Percentiles rank a stretch among this genome's conserved stretches.
phyloP scores from a whole-genome alignment of 495 filamentous ascomycete genomes.

The Neurospora tetrasperma region DNA sequence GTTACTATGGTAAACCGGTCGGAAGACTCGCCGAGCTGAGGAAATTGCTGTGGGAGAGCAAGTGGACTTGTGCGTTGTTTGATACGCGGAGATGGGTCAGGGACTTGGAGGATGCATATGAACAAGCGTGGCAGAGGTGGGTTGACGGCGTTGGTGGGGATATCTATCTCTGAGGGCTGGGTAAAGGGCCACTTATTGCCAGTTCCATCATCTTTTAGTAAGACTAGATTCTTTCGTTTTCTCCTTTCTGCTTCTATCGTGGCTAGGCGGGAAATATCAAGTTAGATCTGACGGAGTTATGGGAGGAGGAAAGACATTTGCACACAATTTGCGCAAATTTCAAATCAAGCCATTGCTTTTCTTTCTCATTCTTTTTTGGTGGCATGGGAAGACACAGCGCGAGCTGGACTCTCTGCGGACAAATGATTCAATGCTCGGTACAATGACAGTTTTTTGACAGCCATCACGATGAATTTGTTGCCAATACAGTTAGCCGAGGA shows the following conservation, averaged over 20 bases:
- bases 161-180: constrained; percentile 50
- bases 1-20: constrained; percentile 40
- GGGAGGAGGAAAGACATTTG: neutral
- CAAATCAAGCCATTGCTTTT: neutral
- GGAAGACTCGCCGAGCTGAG: constrained; percentile 68
- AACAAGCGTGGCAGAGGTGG: constrained; percentile 80
- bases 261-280: neutral
- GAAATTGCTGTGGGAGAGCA: constrained; percentile 66
- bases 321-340: neutral
- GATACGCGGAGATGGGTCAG: constrained; percentile 88
- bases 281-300: neutral
- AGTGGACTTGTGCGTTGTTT: constrained; percentile 79
- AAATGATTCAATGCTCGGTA: neutral
- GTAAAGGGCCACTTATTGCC: neutral
- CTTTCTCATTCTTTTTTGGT: neutral
- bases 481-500: no score
- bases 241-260: neutral
- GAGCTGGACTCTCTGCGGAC: neutral
- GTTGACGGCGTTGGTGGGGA: constrained; percentile 80
- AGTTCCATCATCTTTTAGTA: neutral
- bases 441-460: neutral
- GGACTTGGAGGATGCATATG: constrained; percentile 84
- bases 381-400: neutral
- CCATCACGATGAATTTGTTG: no score
- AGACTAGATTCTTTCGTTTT: neutral